These are phyloP conservation scores for Phytophthora megakarya DNA, from an alignment of 352 stramenopile species.

Conservation along the genomic window DNA sequence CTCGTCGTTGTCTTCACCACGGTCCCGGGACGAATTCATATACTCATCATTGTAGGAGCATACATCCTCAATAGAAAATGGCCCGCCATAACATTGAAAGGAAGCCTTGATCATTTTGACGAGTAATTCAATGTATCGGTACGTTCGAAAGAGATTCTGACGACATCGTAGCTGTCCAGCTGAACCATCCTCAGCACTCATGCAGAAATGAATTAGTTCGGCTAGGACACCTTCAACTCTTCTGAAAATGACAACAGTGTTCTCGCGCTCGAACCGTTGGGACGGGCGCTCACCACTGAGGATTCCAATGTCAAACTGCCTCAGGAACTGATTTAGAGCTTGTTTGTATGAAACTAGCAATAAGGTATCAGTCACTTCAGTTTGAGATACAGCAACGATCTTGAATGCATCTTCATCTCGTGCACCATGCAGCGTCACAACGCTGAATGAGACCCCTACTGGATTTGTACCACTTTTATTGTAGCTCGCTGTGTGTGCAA, in stretches of 20 bases:
- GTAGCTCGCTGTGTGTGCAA: slow-evolving; percentile 35
- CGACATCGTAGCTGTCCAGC: slow-evolving; percentile 37
- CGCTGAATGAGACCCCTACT: slow-evolving; percentile 43
- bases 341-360: slow-evolving; percentile 65
- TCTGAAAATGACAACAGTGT: slow-evolving; percentile 40
- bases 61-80: slow-evolving; percentile 62
- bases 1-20: slow-evolving; percentile 32
- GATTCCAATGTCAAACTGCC: slow-evolving; percentile 33
- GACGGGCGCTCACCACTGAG: slow-evolving; percentile 11
- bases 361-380: slow-evolving; percentile 65
- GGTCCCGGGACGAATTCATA: slow-evolving; percentile 34
- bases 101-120: slow-evolving; percentile 69
- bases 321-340: slow-evolving; percentile 43
- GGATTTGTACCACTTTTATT: slow-evolving; percentile 24
- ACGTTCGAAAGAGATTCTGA: slow-evolving; percentile 59
- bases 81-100: slow-evolving; percentile 62
- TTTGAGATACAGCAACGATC: slow-evolving; percentile 47
- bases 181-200: slow-evolving; percentile 33
- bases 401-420: slow-evolving; percentile 80
- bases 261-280: slow-evolving; percentile 40
- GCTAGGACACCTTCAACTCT: slow-evolving; percentile 47
- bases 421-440: slow-evolving; percentile 50
- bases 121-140: slow-evolving; percentile 68
- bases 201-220: slow-evolving; percentile 58
- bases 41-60: slow-evolving; percentile 58